Base-by-base conservation (phyloP, 2,329 filamentous ascomycete species). In the Fusarium coicis region DNA sequence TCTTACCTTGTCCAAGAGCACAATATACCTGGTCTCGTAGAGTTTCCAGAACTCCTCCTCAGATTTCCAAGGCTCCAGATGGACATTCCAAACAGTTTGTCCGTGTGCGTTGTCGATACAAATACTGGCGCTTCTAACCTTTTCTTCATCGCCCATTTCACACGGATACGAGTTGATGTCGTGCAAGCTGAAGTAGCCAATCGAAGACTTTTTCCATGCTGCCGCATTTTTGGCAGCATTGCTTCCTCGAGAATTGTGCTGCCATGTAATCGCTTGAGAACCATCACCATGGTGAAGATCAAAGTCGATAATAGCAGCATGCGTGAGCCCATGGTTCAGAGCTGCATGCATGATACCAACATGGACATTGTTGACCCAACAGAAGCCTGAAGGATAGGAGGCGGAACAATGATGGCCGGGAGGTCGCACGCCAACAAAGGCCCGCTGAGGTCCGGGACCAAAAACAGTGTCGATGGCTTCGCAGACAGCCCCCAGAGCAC, bases 111-210 rank as follows among this genome's bases (percentile, higher is more conserved):
- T 95, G 68, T 98, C 95, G 71, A 99, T 92, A 80, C 97, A 98
- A 32, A 98, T 84, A 83, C 95, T 98, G 4, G 97, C 96, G 76
- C 96, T 97, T 79, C 93, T 94, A 57, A 98, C 92, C 82, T 98
- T 98, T 28, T 96, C 94, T 65, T 93, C 90, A 70, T 98, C 96
- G n/a, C 96, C 96, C 80, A 89, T 90, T 81, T 99, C 96, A 80
- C 96, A 99, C 1, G 97, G 96, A 79, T 97, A 99, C 1, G 96
- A 98, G 82, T 99, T 98, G 84, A 99, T 98, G 79, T 99, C 96
- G 81, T 99, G 96, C 47, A 99, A 82, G 80, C 95, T 98, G 82
- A 97, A 98, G 80, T 99, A 99, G 15, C 95, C 96, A 76, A 98
- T 96, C 0, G 93, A 92, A 1, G 92, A 91, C 84, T 93, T 96